phyloP scores from a whole-genome alignment of 192 early-diverging fungal species.

The Entomortierella lignicola region DNA sequence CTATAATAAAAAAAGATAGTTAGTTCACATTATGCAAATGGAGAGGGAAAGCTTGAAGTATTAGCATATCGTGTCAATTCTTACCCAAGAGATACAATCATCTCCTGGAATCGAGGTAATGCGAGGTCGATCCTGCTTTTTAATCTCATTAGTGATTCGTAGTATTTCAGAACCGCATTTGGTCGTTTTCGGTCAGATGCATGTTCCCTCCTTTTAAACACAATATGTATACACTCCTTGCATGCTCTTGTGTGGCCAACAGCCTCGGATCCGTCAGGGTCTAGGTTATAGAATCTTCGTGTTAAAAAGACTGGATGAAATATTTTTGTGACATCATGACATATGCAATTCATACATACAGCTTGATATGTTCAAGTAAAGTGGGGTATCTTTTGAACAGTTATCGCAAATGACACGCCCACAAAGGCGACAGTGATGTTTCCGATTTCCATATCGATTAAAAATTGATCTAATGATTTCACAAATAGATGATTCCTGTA shows the following conservation, averaged over 20 bases:
- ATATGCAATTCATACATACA: slow-evolving; percentile 29
- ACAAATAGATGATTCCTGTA: not conserved
- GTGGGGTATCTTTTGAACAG: slow-evolving; percentile 63
- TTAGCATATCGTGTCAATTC: not conserved
- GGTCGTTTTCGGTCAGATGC: slow-evolving; percentile 40
- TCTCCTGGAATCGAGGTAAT: slow-evolving; percentile 69
- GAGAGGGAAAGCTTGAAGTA: too few species aligned
- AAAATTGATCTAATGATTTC: slow-evolving; percentile 48
- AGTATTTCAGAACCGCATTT: slow-evolving; percentile 41
- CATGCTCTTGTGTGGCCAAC: slow-evolving; percentile 69
- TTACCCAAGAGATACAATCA: slow-evolving; percentile 67
- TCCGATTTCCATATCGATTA: slow-evolving; percentile 67
- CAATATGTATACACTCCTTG: slow-evolving; percentile 65
- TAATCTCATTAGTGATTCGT: slow-evolving; percentile 40
- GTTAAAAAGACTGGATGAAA: not conserved
- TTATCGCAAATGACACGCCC: slow-evolving; percentile 73
- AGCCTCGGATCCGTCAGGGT: slow-evolving; percentile 55
- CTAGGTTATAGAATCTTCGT: slow-evolving; percentile 15
- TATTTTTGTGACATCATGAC: not conserved
- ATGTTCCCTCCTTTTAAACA: slow-evolving; percentile 59
- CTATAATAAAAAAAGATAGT: slow-evolving; percentile 19
- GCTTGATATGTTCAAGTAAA: slow-evolving; percentile 56
- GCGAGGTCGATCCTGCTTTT: slow-evolving; percentile 62
- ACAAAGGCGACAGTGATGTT: slow-evolving; percentile 81
- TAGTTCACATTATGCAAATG: not conserved